These are phyloP conservation scores for Aspergillus sp. DNA, from an alignment of 2,329 filamentous ascomycete species.

Conservation along the genomic window DNA sequence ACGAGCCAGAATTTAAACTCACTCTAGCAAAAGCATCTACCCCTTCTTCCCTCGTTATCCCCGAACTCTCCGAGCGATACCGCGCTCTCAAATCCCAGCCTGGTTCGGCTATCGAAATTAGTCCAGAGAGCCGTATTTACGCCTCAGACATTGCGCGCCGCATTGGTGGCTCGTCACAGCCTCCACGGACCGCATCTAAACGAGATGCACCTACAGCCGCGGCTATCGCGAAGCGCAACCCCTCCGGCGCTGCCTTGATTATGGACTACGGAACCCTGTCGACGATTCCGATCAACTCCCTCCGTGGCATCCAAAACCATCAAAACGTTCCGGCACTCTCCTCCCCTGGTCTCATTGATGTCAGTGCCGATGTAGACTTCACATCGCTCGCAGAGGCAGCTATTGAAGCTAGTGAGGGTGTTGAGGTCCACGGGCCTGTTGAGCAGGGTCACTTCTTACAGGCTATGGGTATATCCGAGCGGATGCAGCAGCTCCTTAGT, in stretches of 20 bases:
- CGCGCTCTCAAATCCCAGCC: conserved; percentile 66
- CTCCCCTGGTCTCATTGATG: conserved; percentile 77
- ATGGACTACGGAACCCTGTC: conserved; percentile 86
- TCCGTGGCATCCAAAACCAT: conserved; percentile 84
- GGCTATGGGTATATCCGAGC: conserved; percentile 78
- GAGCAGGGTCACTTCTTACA: conserved; percentile 79
- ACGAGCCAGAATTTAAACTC: conserved; percentile 81
- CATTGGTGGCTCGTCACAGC: conserved; percentile 68
- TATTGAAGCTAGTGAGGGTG: conserved; percentile 68
- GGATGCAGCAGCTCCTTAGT: conserved; percentile 67
- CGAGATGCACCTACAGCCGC: conserved; percentile 17
- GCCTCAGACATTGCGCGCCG: conserved; percentile 76
- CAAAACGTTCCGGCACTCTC: conserved; percentile 74
- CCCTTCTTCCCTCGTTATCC: conserved; percentile 80
- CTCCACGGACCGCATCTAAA: conserved; percentile 20
- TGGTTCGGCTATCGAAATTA: conserved; percentile 80
- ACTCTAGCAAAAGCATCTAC: conserved; percentile 73
- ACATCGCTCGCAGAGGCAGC: conserved; percentile 80
- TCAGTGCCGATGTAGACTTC: conserved; percentile 94
- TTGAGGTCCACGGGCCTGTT: conserved; percentile 91
- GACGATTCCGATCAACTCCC: conserved; percentile 80
- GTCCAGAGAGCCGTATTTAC: conserved; percentile 80
- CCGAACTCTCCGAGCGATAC: conserved; percentile 78
- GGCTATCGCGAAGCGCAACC: conserved; percentile 55
- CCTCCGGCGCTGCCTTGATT: conserved; percentile 87